A percentile compares a stretch with the other conserved stretches of the same genome.
Conservation (phyloP, 1,284 basidiomycete species). For the Ceratobasidium sp. region DNA sequence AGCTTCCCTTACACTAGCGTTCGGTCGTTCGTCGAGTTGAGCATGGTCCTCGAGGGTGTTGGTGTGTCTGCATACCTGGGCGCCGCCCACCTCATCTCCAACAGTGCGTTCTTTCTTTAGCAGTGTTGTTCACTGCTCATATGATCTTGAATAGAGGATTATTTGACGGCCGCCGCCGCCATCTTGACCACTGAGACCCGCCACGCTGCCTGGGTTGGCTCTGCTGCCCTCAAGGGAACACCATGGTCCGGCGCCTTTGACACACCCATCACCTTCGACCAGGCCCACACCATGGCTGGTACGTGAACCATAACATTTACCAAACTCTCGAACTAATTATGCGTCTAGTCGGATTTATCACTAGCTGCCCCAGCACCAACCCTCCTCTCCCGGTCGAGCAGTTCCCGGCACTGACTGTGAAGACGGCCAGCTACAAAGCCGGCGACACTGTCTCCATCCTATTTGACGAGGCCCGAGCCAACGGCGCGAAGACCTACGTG, state of each 20-base stretch:
- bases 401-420: constrained; percentile 57
- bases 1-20: constrained; percentile 65
- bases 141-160: constrained; percentile 46
- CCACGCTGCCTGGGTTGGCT: constrained; percentile 60
- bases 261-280: constrained; percentile 62
- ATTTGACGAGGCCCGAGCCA: constrained; percentile 50
- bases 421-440: constrained; percentile 44
- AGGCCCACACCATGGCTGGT: constrained; percentile 58
- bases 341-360: constrained; percentile 55
- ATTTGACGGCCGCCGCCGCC: constrained; percentile 56
- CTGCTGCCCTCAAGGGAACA: constrained; percentile 59
- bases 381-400: constrained; percentile 57
- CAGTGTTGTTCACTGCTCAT: too few species aligned
- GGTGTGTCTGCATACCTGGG: constrained; percentile 67
- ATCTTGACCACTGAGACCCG: constrained; percentile 54
- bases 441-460: constrained; percentile 52
- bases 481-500: constrained; percentile 49
- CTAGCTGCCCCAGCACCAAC: constrained; percentile 62
- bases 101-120: constrained; percentile 51
- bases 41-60: constrained; percentile 67
- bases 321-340: not conserved
- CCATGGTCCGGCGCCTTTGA: constrained; percentile 67
- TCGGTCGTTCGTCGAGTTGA: constrained; percentile 63
- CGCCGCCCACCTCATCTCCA: constrained; percentile 59
- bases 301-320: not conserved